Evolutionary conservation across 805 yeast genomes (phyloP).

Genomic region (Barnettozyma salicaria): DNA sequence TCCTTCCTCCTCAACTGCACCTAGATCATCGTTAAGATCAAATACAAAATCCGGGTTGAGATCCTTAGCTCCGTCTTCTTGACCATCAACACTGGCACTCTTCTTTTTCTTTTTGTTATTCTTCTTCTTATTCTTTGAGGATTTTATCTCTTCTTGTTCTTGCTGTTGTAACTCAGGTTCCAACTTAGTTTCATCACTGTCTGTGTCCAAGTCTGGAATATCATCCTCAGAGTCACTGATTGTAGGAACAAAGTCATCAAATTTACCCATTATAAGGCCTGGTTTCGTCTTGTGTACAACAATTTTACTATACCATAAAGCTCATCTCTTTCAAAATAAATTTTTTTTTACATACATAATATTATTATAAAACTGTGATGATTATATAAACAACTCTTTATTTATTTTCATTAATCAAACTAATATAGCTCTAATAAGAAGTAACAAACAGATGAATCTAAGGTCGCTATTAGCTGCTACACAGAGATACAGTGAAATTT

Average conservation of each 20-base stretch:
- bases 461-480: too few relatives aligned
- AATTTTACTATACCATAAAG: neutral
- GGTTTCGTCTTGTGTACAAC: neutral
- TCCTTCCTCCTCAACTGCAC: conserved; percentile 51
- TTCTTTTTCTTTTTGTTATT: conserved; percentile 24
- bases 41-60: conserved; percentile 73
- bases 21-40: conserved; percentile 53
- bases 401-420: too few relatives aligned
- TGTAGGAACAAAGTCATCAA: conserved; percentile 63
- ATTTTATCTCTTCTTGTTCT: conserved; percentile 4
- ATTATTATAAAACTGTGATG: too few relatives aligned
- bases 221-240: conserved; percentile 75
- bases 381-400: too few relatives aligned
- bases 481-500: neutral
- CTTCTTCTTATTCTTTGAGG: conserved; percentile 20
- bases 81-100: conserved; percentile 25
- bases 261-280: conserved; percentile 22
- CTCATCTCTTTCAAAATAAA: conserved; percentile 12
- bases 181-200: conserved; percentile 29
- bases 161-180: conserved; percentile 8
- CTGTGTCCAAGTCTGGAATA: conserved; percentile 45
- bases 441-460: too few relatives aligned
- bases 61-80: conserved; percentile 42
- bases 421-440: too few relatives aligned
- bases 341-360: too few relatives aligned